Conservation (phyloP, 257 asterid species). For the Datura wrightii region DNA sequence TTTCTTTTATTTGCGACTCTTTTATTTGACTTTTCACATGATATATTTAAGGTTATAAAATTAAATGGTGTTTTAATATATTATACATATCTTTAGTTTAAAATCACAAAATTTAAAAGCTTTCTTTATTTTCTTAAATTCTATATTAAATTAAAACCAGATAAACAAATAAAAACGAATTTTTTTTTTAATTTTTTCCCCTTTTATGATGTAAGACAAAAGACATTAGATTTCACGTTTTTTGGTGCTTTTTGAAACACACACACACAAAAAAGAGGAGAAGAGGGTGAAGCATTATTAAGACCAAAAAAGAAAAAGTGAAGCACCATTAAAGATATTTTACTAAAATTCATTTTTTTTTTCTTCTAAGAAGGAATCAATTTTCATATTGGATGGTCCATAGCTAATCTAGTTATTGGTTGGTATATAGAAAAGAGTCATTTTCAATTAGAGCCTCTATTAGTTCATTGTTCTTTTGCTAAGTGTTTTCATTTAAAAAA, state of each 20-base stretch:
- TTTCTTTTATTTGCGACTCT: too few relatives aligned
- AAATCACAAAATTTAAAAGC: too few relatives aligned
- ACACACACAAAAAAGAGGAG: background rate
- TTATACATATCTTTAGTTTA: too few relatives aligned
- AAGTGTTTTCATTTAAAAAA: background rate
- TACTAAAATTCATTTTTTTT: background rate
- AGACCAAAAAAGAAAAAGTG: background rate
- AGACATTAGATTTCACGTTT: constrained; percentile 48
- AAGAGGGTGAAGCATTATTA: background rate
- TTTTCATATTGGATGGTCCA: background rate
- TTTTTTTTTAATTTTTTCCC: too few relatives aligned
- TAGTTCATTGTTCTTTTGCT: background rate
- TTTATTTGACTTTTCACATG: too few relatives aligned
- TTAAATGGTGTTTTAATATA: too few relatives aligned
- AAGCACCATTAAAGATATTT: background rate
- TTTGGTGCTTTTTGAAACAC: background rate
- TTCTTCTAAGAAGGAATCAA: background rate
- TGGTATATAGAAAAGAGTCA: background rate
- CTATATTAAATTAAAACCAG: too few relatives aligned
- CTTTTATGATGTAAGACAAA: constrained; percentile 36
- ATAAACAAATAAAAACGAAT: too few relatives aligned
- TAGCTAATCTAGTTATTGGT: background rate
- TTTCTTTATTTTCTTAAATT: too few relatives aligned
- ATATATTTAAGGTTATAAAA: too few relatives aligned
- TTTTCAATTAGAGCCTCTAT: background rate